Conservation (phyloP, 257 asterid species). For the Ilex aquifolium region DNA sequence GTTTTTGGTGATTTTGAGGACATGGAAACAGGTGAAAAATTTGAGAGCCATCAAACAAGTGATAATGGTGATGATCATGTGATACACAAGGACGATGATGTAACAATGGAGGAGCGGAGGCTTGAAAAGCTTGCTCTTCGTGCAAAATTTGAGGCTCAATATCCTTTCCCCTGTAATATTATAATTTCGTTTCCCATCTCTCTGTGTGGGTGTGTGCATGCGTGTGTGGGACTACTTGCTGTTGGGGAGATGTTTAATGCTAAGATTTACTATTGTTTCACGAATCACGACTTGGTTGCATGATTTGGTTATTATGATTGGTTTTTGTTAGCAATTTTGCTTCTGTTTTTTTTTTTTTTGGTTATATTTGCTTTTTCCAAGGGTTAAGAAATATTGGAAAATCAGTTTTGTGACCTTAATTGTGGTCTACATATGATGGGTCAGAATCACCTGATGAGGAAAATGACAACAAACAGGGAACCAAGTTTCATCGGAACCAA, state of each 20-base stretch:
- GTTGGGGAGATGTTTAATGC: neutral
- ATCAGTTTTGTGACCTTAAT: conserved; percentile 47
- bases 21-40: conserved; percentile 85
- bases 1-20: conserved; percentile 89
- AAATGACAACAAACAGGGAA: conserved; percentile 33
- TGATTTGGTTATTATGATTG: neutral
- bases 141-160: conserved; percentile 85
- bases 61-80: conserved; percentile 17
- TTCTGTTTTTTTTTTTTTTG: neutral
- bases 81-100: conserved; percentile 32
- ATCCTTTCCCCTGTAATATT: conserved; percentile 44
- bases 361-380: neutral
- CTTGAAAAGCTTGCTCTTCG: conserved; percentile 88
- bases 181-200: neutral
- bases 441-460: conserved; percentile 62
- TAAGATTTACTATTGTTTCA: too few relatives aligned
- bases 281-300: too few relatives aligned
- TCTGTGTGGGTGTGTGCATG: too few relatives aligned
- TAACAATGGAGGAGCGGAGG: conserved; percentile 64
- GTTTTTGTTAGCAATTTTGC: neutral
- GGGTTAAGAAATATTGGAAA: neutral
- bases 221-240: too few relatives aligned
- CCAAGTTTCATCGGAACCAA: conserved; percentile 44
- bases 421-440: conserved; percentile 42
- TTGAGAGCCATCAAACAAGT: conserved; percentile 31